Evolutionary conservation across 805 yeast genomes (phyloP).

Genomic region (Ascoidea asiatica): DNA sequence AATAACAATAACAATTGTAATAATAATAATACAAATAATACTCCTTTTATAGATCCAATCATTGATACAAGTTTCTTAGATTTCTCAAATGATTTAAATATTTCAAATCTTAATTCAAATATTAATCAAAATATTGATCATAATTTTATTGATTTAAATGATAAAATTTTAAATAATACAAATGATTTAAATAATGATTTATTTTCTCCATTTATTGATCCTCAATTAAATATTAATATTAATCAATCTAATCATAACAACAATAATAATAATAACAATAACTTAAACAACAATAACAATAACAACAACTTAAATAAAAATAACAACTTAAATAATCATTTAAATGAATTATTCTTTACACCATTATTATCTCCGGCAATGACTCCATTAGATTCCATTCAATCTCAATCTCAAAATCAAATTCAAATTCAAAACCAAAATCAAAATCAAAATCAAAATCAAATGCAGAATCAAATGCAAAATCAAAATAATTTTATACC

Average conservation of each 20-base stretch:
- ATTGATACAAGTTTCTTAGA: not conserved
- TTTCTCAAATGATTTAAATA: not conserved
- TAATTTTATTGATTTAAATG: not conserved
- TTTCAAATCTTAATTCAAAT: not conserved
- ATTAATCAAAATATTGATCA: not conserved
- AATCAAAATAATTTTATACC: not conserved
- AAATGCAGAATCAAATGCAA: not conserved
- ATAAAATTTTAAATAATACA: not conserved
- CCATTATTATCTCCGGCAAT: slow-evolving; percentile 70
- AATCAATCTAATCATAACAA: not conserved
- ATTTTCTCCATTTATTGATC: not conserved
- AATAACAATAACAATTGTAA: not conserved
- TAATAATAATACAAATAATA: not conserved
- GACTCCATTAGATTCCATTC: slow-evolving; percentile 39
- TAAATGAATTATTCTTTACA: slow-evolving; percentile 51
- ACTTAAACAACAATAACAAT: not conserved
- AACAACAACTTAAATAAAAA: not conserved
- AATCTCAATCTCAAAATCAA: not conserved
- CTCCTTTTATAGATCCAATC: not conserved
- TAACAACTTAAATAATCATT: not conserved
- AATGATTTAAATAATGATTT: not conserved
- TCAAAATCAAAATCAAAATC: not conserved
- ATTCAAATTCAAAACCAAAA: not conserved
- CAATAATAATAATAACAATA: not conserved
- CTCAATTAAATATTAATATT: not conserved